phyloP scores from a whole-genome alignment of 441 rosid species.

The Croton laevigatus region DNA sequence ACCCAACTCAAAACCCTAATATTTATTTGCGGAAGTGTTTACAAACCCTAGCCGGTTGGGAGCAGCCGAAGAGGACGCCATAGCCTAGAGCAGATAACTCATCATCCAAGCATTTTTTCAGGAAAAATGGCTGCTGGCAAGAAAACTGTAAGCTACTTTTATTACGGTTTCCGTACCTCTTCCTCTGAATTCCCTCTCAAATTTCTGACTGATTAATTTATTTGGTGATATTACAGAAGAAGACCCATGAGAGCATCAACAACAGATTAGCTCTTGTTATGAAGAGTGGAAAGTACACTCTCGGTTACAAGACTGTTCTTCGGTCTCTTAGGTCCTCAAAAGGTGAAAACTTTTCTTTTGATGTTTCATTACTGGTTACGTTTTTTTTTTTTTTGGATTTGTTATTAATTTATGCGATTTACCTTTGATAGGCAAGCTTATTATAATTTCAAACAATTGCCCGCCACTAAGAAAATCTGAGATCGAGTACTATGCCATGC shows the following conservation, averaged over 20 bases:
- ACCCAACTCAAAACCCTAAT: too few species aligned
- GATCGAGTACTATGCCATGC: constrained; percentile 90
- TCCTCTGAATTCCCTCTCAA: background rate
- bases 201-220: background rate
- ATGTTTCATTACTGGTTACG: background rate
- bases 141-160: background rate
- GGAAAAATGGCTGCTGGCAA: background rate
- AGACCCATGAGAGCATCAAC: constrained; percentile 94
- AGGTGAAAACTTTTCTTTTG: constrained; percentile 32
- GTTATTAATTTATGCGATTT: background rate
- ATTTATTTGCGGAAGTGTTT: too few species aligned
- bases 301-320: constrained; percentile 87
- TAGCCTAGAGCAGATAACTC: too few species aligned
- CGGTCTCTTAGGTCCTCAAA: constrained; percentile 70
- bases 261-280: constrained; percentile 80
- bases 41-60: too few species aligned
- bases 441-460: constrained; percentile 75
- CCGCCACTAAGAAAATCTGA: constrained; percentile 88
- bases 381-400: too few species aligned
- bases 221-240: constrained; percentile 51
- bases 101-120: too few species aligned
- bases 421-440: constrained; percentile 48
- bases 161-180: background rate
- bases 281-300: constrained; percentile 89
- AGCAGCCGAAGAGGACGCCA: too few species aligned